Evolutionary conservation across 2,329 filamentous ascomycete genomes (phyloP).

Genomic region (Trichoderma cornu-damae): DNA sequence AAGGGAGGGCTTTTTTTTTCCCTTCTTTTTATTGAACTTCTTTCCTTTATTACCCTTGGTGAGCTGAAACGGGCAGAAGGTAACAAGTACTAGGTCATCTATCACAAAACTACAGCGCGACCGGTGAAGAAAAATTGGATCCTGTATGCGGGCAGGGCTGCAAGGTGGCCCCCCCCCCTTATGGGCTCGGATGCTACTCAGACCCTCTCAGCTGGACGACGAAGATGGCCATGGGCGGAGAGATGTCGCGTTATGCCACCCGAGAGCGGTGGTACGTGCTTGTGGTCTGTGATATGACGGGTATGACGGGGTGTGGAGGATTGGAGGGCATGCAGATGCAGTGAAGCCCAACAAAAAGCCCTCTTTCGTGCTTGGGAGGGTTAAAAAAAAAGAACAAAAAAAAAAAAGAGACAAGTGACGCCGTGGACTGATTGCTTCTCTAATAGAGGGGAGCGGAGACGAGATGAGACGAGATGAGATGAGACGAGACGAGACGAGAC

Average conservation of each 20-base stretch:
- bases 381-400: background rate
- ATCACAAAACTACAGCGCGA: conserved; percentile 30
- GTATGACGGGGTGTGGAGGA: background rate
- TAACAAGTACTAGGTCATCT: conserved; percentile 29
- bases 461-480: background rate
- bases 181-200: background rate
- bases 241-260: background rate
- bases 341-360: conserved; percentile 7
- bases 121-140: conserved; percentile 23
- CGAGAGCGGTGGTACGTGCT: background rate
- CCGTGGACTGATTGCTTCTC: too few relatives aligned
- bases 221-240: background rate
- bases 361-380: background rate
- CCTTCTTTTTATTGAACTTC: too few relatives aligned
- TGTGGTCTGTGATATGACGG: background rate
- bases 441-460: background rate
- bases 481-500: background rate
- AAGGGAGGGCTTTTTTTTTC: background rate
- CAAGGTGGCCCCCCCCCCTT: conserved; percentile 8
- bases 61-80: background rate
- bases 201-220: conserved; percentile 14
- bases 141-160: conserved; percentile 14
- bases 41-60: too few relatives aligned
- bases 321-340: background rate
- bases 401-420: background rate